These are phyloP conservation scores for Venturiaceae sp. DNA, from an alignment of 2,329 filamentous ascomycete species.

Conservation along the genomic window DNA sequence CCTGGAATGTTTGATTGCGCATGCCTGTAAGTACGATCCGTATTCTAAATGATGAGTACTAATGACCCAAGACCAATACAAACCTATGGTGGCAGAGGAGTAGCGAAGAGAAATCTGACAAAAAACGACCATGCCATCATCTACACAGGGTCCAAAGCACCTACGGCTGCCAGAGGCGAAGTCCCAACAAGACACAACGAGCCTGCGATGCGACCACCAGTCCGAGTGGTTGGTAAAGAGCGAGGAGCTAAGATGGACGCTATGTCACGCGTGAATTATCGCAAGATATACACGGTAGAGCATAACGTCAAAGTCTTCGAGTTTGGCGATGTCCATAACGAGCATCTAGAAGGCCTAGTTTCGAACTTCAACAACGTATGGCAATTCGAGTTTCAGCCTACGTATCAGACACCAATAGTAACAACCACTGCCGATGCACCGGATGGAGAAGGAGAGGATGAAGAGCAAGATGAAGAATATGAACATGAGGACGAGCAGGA, in stretches of 20 bases:
- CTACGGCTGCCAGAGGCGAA: conserved; percentile 5
- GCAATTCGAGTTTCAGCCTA: conserved; percentile 12
- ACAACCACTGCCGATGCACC: background rate
- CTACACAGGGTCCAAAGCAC: conserved; percentile 11
- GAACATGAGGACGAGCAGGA: background rate
- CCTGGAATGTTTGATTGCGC: too few species aligned
- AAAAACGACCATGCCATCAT: conserved; percentile 16
- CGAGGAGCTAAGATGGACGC: conserved; percentile 10
- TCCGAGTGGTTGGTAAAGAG: conserved; percentile 9
- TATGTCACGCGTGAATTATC: conserved; percentile 16
- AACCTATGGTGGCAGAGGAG: conserved; percentile 14
- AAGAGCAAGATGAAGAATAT: background rate
- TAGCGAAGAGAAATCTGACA: conserved; percentile 10
- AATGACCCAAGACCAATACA: conserved; percentile 17
- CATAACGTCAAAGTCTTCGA: conserved; percentile 19
- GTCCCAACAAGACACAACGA: conserved; percentile 3
- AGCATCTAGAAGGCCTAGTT: conserved; percentile 8
- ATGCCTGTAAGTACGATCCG: too few species aligned
- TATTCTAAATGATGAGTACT: too few species aligned
- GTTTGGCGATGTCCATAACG: conserved; percentile 15
- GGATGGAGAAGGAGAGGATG: background rate
- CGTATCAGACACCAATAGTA: background rate
- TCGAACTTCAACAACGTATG: background rate
- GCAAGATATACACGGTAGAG: conserved; percentile 18
- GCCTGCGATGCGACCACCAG: conserved; percentile 10